phyloP scores from a whole-genome alignment of 805 yeast genomes.

The Yamadazyma laniorum region DNA sequence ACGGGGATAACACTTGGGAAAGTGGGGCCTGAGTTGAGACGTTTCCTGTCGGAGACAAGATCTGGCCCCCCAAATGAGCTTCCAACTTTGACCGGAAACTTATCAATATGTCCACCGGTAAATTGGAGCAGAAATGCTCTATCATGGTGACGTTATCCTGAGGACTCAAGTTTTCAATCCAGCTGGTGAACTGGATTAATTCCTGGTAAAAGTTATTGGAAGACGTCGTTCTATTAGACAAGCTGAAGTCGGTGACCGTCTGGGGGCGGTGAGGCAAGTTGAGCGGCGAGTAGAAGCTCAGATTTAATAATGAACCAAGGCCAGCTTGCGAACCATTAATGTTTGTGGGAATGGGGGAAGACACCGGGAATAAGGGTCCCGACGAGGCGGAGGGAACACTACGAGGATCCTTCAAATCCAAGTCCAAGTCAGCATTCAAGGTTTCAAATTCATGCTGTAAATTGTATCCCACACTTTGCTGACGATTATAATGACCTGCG shows the following conservation, averaged over 20 bases:
- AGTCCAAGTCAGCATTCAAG: constrained; percentile 44
- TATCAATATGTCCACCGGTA: constrained; percentile 51
- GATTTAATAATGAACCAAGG: constrained; percentile 27
- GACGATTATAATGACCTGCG: constrained; percentile 25
- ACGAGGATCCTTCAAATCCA: constrained; percentile 32
- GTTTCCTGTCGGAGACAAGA: neutral
- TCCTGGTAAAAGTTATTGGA: constrained; percentile 46
- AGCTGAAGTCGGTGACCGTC: constrained; percentile 39
- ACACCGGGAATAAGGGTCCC: neutral
- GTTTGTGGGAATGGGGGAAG: constrained; percentile 12
- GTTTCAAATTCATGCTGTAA: constrained; percentile 48
- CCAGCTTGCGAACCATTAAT: constrained; percentile 18
- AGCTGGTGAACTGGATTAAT: constrained; percentile 46
- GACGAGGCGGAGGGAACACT: neutral
- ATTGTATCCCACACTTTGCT: constrained; percentile 45
- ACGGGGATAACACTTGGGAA: constrained; percentile 2
- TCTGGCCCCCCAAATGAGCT: constrained; percentile 21
- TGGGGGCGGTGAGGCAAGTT: constrained; percentile 40
- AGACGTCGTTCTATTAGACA: constrained; percentile 6
- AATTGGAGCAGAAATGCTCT: constrained; percentile 50
- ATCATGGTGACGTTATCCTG: constrained; percentile 52
- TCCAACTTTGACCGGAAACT: constrained; percentile 51
- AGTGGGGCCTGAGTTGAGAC: neutral
- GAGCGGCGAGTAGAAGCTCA: constrained; percentile 24
- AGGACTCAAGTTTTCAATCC: constrained; percentile 51